These are phyloP conservation scores for Talaromyces sp. DNA, from an alignment of 2,329 filamentous ascomycete genomes.

Conservation along the genomic window DNA sequence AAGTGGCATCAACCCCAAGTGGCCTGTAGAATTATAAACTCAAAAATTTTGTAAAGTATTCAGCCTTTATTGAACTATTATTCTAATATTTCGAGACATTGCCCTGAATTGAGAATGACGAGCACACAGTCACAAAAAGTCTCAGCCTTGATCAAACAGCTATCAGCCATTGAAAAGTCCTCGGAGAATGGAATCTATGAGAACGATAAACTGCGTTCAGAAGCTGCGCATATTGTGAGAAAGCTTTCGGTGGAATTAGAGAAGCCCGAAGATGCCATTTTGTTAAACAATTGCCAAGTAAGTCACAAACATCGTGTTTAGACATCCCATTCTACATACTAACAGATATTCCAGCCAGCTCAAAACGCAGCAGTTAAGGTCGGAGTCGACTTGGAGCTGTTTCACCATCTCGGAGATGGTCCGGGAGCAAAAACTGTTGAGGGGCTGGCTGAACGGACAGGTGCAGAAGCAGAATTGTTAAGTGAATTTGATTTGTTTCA, in stretches of 20 bases:
- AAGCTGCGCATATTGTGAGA: constrained; percentile 3
- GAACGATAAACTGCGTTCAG: constrained; percentile 4
- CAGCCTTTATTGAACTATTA: neutral
- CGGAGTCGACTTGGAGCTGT: constrained; percentile 3
- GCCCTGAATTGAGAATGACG: neutral
- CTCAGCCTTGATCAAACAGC: constrained; percentile 3
- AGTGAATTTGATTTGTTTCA: neutral
- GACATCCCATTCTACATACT: neutral
- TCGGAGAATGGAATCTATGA: neutral
- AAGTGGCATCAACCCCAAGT: neutral
- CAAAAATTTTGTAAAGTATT: neutral
- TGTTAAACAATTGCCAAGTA: constrained; percentile 1
- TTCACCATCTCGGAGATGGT: constrained; percentile 2
- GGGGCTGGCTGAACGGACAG: neutral
- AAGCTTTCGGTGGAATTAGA: constrained; percentile 4
- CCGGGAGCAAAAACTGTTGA: neutral
- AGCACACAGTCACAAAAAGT: constrained; percentile 2
- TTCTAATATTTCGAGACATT: neutral
- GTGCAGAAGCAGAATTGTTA: constrained; percentile 6
- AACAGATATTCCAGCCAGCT: neutral
- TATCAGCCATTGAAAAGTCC: constrained; percentile 3
- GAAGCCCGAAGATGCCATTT: constrained; percentile 3
- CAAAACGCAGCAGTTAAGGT: constrained; percentile 2
- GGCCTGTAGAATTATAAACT: neutral
- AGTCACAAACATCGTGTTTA: neutral